These are phyloP conservation scores for Neoscytalidium dimidiatum DNA, from an alignment of 2,329 filamentous ascomycete species.

Conservation along the genomic window DNA sequence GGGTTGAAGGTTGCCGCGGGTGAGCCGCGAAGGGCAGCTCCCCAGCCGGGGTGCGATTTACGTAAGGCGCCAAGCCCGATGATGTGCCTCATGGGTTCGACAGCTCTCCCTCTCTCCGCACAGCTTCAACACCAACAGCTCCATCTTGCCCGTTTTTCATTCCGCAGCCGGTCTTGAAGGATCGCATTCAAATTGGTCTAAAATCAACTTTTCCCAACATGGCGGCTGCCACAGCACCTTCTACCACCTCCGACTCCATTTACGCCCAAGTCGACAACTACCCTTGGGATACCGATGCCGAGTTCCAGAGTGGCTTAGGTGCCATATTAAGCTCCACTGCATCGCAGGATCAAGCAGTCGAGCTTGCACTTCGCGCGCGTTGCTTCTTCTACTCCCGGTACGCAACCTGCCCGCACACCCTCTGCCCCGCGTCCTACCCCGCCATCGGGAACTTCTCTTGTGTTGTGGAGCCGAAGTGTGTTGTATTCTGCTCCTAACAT, in stretches of 20 bases:
- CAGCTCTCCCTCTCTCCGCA: neutral
- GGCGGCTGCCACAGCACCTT: neutral
- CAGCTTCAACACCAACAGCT: neutral
- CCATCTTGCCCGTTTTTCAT: neutral
- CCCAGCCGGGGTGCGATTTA: no score
- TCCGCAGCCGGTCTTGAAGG: neutral
- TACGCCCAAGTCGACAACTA: slow-evolving; percentile 67
- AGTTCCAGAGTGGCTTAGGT: slow-evolving; percentile 67
- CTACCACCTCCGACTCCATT: slow-evolving; percentile 8
- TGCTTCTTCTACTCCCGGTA: slow-evolving; percentile 67
- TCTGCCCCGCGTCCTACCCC: slow-evolving; percentile 6
- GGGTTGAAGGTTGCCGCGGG: slow-evolving; percentile 12
- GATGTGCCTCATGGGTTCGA: slow-evolving; percentile 11
- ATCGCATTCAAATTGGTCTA: no score
- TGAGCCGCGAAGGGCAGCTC: slow-evolving; percentile 10
- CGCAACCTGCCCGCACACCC: neutral
- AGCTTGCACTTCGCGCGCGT: slow-evolving; percentile 66
- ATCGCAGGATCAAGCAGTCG: slow-evolving; percentile 53
- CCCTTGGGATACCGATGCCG: slow-evolving; percentile 66
- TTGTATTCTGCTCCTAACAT: neutral
- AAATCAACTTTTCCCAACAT: neutral
- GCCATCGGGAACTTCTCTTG: neutral
- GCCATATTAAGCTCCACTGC: slow-evolving; percentile 62
- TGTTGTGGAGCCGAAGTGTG: neutral
- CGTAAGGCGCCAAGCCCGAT: slow-evolving; percentile 12